Percentiles rank a stretch among this genome's conserved stretches.
phyloP scores from a whole-genome alignment of 768 basidiomycete genomes.

The Asterophora lycoperdoides region DNA sequence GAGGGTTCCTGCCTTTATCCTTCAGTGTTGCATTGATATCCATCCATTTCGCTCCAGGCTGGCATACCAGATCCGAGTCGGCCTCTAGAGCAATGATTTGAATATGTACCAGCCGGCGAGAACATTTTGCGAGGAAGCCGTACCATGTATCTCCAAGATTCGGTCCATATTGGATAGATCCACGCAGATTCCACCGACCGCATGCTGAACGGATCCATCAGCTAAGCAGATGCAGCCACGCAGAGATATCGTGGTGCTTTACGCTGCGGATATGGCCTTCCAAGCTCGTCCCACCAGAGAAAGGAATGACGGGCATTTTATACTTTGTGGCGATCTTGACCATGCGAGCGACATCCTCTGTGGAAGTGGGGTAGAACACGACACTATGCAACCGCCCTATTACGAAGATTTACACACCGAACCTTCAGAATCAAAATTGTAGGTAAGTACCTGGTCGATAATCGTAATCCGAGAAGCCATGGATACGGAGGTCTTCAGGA shows the following conservation, averaged over 20 bases:
- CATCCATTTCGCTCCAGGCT: slow-evolving; percentile 69
- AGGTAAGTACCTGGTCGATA: slow-evolving; percentile 43
- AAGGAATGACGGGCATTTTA: slow-evolving; percentile 73
- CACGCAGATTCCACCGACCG: slow-evolving; percentile 67
- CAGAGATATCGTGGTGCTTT: slow-evolving; percentile 18
- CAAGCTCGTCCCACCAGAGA: slow-evolving; percentile 76
- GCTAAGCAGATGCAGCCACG: not conserved
- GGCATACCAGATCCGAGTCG: slow-evolving; percentile 71
- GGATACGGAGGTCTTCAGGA: slow-evolving; percentile 43
- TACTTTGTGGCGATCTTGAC: slow-evolving; percentile 73
- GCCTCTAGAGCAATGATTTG: slow-evolving; percentile 37
- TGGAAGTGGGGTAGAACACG: slow-evolving; percentile 60
- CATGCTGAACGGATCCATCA: slow-evolving; percentile 24
- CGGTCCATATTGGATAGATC: slow-evolving; percentile 78
- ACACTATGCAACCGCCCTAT: slow-evolving; percentile 43
- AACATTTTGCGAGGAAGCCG: slow-evolving; percentile 16
- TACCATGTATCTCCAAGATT: slow-evolving; percentile 72
- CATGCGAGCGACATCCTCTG: slow-evolving; percentile 78
- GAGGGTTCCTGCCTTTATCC: slow-evolving; percentile 48
- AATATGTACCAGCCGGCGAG: not conserved
- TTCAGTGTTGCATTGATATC: slow-evolving; percentile 65
- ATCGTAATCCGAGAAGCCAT: slow-evolving; percentile 53
- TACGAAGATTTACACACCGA: not conserved
- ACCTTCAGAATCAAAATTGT: not conserved
- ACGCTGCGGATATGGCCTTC: slow-evolving; percentile 76